Evolutionary conservation across 1,284 basidiomycete species (phyloP).

Genomic region (Peniophora sp.): DNA sequence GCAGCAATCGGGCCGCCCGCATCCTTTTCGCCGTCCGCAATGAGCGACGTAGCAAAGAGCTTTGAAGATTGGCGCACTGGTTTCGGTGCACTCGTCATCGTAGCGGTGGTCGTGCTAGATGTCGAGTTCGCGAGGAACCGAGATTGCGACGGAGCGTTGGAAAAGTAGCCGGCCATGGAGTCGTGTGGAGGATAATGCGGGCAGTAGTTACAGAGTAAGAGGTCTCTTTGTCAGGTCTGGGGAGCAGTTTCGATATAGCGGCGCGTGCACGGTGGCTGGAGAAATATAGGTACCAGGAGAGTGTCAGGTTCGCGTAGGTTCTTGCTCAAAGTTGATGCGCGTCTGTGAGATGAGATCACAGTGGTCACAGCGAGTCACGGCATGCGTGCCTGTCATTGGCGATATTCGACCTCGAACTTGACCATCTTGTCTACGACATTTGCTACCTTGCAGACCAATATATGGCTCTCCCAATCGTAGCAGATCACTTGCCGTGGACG

Average conservation of each 20-base stretch:
- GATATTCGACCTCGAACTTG: too few species aligned
- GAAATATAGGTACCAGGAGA: neutral
- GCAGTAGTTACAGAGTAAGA: too few species aligned
- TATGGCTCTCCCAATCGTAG: too few species aligned
- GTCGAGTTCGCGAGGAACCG: constrained; percentile 51
- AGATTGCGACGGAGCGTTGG: constrained; percentile 58
- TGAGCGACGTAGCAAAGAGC: constrained; percentile 67
- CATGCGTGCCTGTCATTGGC: too few species aligned
- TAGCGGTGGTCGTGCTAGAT: constrained; percentile 15
- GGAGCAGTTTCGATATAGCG: too few species aligned
- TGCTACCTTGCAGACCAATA: too few species aligned
- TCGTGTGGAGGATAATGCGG: neutral
- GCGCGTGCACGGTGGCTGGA: neutral
- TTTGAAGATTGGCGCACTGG: constrained; percentile 50
- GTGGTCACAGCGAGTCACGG: too few species aligned
- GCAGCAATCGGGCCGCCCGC: constrained; percentile 35
- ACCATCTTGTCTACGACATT: too few species aligned
- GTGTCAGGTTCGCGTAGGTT: neutral
- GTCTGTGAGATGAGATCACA: neutral
- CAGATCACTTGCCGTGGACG: too few species aligned
- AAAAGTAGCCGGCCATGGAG: constrained; percentile 51
- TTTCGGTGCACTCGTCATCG: constrained; percentile 16
- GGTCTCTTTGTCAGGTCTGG: neutral
- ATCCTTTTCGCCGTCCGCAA: constrained; percentile 32
- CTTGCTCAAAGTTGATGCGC: neutral